Percentiles rank a stretch among this genome's conserved stretches.
Conservation (phyloP, 2,329 filamentous ascomycete genomes). For the Geoglossum cookeanum region DNA sequence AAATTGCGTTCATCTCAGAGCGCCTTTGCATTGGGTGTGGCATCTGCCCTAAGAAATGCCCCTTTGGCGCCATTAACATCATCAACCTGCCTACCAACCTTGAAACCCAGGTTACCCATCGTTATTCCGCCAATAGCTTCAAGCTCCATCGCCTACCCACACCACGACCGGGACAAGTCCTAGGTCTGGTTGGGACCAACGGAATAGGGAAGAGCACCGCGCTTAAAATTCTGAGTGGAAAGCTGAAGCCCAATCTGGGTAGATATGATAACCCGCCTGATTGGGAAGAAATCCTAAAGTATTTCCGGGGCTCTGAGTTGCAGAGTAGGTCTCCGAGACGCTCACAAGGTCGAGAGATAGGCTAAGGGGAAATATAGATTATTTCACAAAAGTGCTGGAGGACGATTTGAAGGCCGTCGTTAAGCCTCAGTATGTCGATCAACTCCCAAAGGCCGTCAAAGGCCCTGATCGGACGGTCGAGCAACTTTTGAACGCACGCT, state of each 20-base stretch:
- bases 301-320: constrained; percentile 92
- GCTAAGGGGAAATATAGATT: constrained; percentile 38
- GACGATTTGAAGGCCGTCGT: constrained; percentile 95
- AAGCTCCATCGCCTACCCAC: constrained; percentile 95
- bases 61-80: constrained; percentile 96
- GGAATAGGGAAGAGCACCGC: constrained; percentile 99
- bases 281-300: constrained; percentile 97
- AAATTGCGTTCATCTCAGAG: constrained; percentile 96
- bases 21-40: constrained; percentile 91
- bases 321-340: constrained; percentile 47
- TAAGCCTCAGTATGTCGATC: constrained; percentile 98
- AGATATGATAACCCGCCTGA: constrained; percentile 91
- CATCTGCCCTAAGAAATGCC: constrained; percentile 99
- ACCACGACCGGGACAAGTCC: constrained; percentile 83
- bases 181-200: constrained; percentile 95
- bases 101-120: constrained; percentile 92
- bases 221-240: constrained; percentile 93
- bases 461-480: constrained; percentile 63
- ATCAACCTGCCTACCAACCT: constrained; percentile 99
- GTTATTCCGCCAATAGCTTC: constrained; percentile 99
- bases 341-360: neutral
- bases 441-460: constrained; percentile 85
- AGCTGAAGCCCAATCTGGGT: constrained; percentile 94
- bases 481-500: constrained; percentile 55
- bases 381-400: constrained; percentile 95